Conservation (phyloP, 2,329 filamentous ascomycete genomes). For the Pseudonectria foliicola region DNA sequence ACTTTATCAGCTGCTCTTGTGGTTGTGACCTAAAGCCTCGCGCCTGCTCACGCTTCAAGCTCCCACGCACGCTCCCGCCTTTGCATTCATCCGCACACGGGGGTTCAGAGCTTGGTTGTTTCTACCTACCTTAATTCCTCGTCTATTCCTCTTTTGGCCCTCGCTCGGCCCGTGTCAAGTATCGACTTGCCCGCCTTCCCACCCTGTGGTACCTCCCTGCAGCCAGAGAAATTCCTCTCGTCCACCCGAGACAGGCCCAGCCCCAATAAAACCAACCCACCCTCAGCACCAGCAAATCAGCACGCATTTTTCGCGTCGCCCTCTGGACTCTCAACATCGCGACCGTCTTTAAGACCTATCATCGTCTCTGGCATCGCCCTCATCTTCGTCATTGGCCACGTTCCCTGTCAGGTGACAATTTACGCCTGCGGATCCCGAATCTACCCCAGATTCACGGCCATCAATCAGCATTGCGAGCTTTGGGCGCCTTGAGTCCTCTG, state of each 20-base stretch:
- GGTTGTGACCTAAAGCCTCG: too few species aligned
- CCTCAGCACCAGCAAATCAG: slow-evolving; percentile 42
- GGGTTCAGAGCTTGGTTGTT: too few species aligned
- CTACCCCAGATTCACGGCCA: slow-evolving; percentile 18
- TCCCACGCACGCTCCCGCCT: too few species aligned
- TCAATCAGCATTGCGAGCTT: slow-evolving; percentile 20
- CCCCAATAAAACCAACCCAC: slow-evolving; percentile 23
- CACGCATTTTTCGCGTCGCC: slow-evolving; percentile 31
- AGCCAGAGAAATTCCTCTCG: slow-evolving; percentile 19
- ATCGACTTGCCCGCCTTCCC: too few species aligned
- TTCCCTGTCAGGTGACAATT: slow-evolving; percentile 45
- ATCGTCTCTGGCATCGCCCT: slow-evolving; percentile 36
- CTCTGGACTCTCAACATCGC: slow-evolving; percentile 31
- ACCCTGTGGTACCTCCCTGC: slow-evolving; percentile 11
- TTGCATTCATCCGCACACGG: too few species aligned
- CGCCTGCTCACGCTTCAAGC: too few species aligned
- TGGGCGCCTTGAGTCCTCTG: slow-evolving; percentile 10
- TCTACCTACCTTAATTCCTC: too few species aligned
- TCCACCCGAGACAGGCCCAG: slow-evolving; percentile 21
- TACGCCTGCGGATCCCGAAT: slow-evolving; percentile 26
- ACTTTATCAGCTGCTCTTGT: too few species aligned
- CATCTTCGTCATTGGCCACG: slow-evolving; percentile 40
- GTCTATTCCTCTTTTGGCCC: slow-evolving; percentile 1
- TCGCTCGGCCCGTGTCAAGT: slow-evolving; percentile 1
- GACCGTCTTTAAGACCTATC: slow-evolving; percentile 42